Evolutionary conservation across 176 grass and related monocot genomes (phyloP), one percentile per base, ranked within the genome.

Genomic region (Carex pumila): DNA sequence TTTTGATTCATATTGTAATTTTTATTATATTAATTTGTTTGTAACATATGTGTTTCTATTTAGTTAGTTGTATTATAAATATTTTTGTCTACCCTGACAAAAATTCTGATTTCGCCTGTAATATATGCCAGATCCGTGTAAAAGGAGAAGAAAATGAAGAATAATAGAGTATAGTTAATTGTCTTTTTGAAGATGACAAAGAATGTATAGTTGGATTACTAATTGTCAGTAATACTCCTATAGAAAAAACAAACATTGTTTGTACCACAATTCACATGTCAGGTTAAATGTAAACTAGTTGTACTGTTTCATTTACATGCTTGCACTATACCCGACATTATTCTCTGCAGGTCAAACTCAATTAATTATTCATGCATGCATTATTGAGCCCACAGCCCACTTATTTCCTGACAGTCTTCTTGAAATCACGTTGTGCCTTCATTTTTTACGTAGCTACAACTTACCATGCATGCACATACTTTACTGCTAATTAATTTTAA

Each of bases 301-400:
- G 71, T 53, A 74, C 70, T 73, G n/a, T 68, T 68, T 41, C 15
- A 69, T 29, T 29, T 52, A 47, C n/a, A 47, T 74, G 45, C 19
- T 74, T 53, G 45, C 10, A 53, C 45, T 70, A 57, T 69, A 45
- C 1, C 60, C 15, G 84, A 81, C 63, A 81, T 13, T 19, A 54
- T 31, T 66, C 80, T 87, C 94, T 88, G 90, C 90, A 87, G 71
- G 88, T 95, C 93, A 87, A 89, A 85, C 41, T 71, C 50, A 90
- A 95, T 89, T 86, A 90, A 89, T 83, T 69, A 84, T 31, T 65
- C 80, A 92, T 92, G 86, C 92, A 39, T 63, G 4, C 12, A 32
- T 39, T 39, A 39, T 59, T 32, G 68, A 18, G 58, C 50, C 50
- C 73, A 56, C 73, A 71, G 10, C 37, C 0, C 41, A 18, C 41